phyloP scores from a whole-genome alignment of 257 asterid genomes.

The Scutellaria galericulata region DNA sequence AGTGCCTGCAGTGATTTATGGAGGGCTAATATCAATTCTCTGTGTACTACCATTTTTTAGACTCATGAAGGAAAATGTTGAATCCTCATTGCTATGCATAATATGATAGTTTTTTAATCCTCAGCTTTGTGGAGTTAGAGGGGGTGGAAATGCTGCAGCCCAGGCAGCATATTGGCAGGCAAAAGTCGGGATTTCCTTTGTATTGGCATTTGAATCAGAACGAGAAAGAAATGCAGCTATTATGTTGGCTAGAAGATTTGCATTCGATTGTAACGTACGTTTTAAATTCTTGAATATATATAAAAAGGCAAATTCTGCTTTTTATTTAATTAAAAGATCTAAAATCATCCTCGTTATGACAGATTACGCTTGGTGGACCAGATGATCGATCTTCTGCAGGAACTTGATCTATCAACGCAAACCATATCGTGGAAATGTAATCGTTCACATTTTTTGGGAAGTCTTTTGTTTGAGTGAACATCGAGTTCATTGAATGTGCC shows the following conservation, averaged over 20 bases:
- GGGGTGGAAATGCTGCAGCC: conserved; percentile 95
- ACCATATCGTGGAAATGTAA: conserved; percentile 41
- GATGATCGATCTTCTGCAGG: conserved; percentile 65
- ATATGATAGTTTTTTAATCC: conserved; percentile 17
- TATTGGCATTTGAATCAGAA: conserved; percentile 82
- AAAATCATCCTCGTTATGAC: conserved; percentile 27
- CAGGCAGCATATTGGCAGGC: conserved; percentile 90
- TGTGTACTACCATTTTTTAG: neutral
- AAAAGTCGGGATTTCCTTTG: conserved; percentile 64
- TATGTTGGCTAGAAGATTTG: conserved; percentile 90
- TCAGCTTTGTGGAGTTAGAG: conserved; percentile 95
- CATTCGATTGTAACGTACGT: conserved; percentile 90
- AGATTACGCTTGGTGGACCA: conserved; percentile 81
- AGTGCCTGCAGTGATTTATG: neutral
- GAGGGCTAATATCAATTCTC: neutral
- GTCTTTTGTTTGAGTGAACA: conserved; percentile 38
- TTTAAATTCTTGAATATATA: conserved; percentile 17
- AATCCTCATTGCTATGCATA: neutral
- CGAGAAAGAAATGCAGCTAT: conserved; percentile 93
- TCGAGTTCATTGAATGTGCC: conserved; percentile 32
- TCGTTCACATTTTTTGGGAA: conserved; percentile 38
- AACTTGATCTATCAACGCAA: conserved; percentile 36
- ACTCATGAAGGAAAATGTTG: neutral
- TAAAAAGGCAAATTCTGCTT: neutral
- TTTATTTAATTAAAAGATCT: neutral